phyloP scores from a whole-genome alignment of 345 rosid species.

The Nephelium lappaceum region DNA sequence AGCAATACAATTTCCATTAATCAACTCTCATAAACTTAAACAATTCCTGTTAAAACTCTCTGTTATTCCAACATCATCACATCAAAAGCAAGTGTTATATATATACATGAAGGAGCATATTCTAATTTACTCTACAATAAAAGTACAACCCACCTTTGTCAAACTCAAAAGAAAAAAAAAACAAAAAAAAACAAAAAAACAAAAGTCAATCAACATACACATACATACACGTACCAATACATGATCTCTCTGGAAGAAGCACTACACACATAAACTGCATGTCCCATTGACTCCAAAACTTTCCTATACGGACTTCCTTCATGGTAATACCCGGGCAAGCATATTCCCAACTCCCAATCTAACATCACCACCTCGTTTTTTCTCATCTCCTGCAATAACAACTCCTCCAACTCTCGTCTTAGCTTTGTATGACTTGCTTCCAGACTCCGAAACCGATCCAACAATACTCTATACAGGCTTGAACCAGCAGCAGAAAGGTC shows the following conservation, averaged over 20 bases:
- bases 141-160: not conserved
- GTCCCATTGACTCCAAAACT: conserved; percentile 75
- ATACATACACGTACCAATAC: conserved; percentile 50
- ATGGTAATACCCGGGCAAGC: conserved; percentile 47
- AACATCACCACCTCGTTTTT: conserved; percentile 25
- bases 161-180: not conserved
- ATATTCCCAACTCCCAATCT: conserved; percentile 33
- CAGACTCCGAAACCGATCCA: conserved; percentile 65
- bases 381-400: conserved; percentile 35
- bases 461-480: conserved; percentile 45
- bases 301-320: conserved; percentile 58
- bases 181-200: not conserved
- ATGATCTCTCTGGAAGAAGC: conserved; percentile 58
- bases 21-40: not conserved
- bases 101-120: not conserved
- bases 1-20: not conserved
- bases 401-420: conserved; percentile 50
- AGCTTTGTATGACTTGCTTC: conserved; percentile 61
- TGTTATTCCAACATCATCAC: not conserved
- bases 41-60: not conserved
- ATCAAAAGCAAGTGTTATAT: not conserved
- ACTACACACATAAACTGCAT: conserved; percentile 65
- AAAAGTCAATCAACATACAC: not conserved
- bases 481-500: conserved; percentile 21
- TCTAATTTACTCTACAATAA: not conserved